These are phyloP conservation scores for Petunia secreta DNA, from an alignment of 257 asterid genomes.

Conservation along the genomic window DNA sequence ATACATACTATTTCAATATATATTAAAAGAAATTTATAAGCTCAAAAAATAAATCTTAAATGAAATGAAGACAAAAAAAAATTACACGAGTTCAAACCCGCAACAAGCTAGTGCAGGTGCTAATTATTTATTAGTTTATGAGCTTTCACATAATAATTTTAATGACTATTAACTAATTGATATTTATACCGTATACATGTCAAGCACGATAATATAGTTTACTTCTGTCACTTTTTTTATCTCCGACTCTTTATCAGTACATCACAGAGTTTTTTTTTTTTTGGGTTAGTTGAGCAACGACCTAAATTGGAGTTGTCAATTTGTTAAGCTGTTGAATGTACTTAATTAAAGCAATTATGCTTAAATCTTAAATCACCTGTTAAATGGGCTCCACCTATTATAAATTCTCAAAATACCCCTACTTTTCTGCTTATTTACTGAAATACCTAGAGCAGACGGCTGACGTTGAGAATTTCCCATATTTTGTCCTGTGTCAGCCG, in stretches of 20 bases:
- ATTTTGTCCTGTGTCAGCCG: not conserved
- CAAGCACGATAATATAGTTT: too few relatives aligned
- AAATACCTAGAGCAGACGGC: not conserved
- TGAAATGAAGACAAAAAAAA: too few relatives aligned
- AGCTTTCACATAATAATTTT: too few relatives aligned
- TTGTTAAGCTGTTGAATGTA: conserved; percentile 16
- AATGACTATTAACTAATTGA: too few relatives aligned
- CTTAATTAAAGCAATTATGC: conserved; percentile 4
- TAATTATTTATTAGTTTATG: too few relatives aligned
- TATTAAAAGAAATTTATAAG: too few relatives aligned
- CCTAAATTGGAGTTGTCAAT: not conserved
- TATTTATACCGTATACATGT: too few relatives aligned
- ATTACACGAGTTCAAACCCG: too few relatives aligned
- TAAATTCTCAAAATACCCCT: not conserved
- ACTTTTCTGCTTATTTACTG: not conserved
- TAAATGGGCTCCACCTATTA: conserved; percentile 9
- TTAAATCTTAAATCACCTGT: conserved; percentile 1
- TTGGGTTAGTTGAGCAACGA: not conserved
- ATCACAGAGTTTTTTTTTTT: not conserved
- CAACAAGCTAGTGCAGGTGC: too few relatives aligned
- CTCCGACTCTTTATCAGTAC: not conserved
- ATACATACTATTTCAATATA: too few relatives aligned
- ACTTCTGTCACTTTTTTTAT: too few relatives aligned
- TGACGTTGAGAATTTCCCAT: not conserved
- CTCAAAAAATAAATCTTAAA: too few relatives aligned